Base-by-base conservation (phyloP, 345 rosid genomes). In the Luvunga scandens region DNA sequence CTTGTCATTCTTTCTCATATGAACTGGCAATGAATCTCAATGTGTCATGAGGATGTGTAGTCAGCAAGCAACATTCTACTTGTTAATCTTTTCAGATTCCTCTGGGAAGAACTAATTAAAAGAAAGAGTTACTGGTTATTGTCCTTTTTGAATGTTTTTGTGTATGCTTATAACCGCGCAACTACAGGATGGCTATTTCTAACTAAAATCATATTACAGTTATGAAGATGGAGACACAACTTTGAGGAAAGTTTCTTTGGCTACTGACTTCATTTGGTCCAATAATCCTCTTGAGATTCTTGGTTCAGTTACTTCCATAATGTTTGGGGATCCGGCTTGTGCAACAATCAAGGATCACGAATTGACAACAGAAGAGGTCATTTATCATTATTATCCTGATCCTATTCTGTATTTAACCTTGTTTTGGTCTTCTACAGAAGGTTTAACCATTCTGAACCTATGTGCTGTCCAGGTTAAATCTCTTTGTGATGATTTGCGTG, bases 401-500 rank as follows among this genome's bases (percentile, higher is more conserved):
- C 56, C 24, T 33, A 1, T 31, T 72, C 71, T 61, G 33, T 16
- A 21, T 48, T 56, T 3, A 27, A 21, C 13, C 5, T 57, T 66
- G 72, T 22, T 62, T 66, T 75, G 42, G 57, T 28, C 28, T 53
- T 21, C 27, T 62, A 25, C 33, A 19, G 14, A 63, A 59, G 38
- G 24, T 69, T 38, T 70, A 39, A 22, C 68, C 8, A 22, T 27
- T 56, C 59, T 72, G 27, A 38, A 75, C 72, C 71, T 79, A 30
- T 73, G 66, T 69, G 57, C 33, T 82, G 67, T 33, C 56, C 82
- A 96, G 99, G 87, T 94, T 60, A 94, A 92, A 87, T 77, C 83
- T 75, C 92, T 94, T 39, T 96, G 99, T 77, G 97, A 91, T 61
- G 98, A 96, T 89, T 88, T 96, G 80, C 85, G 89, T 77, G 98